Base-by-base conservation (phyloP, 495 filamentous ascomycete species). In the Monascus purpureus region DNA sequence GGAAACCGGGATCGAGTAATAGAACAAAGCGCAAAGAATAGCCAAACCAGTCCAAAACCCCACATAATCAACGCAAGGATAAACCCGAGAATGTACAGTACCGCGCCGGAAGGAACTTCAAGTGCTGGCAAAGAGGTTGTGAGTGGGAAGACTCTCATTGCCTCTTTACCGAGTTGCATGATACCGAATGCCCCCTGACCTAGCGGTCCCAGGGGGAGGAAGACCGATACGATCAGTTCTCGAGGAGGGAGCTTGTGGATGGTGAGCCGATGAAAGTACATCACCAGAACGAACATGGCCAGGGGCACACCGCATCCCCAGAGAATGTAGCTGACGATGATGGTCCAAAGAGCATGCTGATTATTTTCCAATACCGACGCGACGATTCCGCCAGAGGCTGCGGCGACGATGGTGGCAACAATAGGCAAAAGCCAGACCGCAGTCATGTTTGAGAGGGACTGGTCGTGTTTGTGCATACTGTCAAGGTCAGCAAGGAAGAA, bases 351-450 rank as follows among this genome's bases (percentile, higher is more conserved):
- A 1, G 63, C 66, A 36, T 72, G 59, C 28, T 69, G 48, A 2
- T 53, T 46, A 27, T 73, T 59, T 1, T 62, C 59, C 0, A 80
- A 50, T 1, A 63, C 50, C 8, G 47, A 58, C 0, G 74, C 70
- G 1, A 79, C 70, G 16, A 74, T 45, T 12, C 51, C 63, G 0
- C 72, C 74, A 1, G 71, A 61, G 3, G 69, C 63, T 1, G 72
- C 57, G 1, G 73, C 66, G n/a, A 79, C 71, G 11, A 77, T 63
- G 8, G 62, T 47, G 6, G 60, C 47, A 18, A 77, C 72, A 13
- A 80, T 68, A 8, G 75, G 73, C 1, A 79, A 54, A 4, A 80
- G 61, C 59, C 65, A 74, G 4, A 56, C 55, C 0, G 73, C 75
- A 2, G 70, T 78, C 61, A 78, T 72, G 0, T 52, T 52, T 0